Conservation (phyloP, 139 green algal species). For the Bryopsis sp. region DNA sequence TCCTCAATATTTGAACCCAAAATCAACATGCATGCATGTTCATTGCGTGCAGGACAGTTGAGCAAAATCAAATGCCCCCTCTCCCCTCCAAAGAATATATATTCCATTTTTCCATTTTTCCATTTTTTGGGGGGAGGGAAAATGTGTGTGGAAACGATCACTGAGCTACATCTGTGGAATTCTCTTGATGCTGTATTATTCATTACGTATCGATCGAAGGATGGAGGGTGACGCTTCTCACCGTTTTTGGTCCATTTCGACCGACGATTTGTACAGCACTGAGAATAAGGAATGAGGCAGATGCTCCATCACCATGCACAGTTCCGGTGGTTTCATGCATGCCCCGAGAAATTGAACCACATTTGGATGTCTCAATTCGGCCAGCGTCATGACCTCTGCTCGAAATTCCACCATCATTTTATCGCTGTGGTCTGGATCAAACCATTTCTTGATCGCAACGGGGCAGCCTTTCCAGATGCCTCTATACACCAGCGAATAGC, state of each 20-base stretch:
- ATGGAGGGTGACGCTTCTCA: background rate
- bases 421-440: conserved; percentile 44
- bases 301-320: conserved; percentile 57
- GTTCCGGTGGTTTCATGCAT: conserved; percentile 36
- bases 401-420: conserved; percentile 47
- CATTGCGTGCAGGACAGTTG: too few species aligned
- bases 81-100: background rate
- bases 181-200: too few species aligned
- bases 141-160: too few species aligned
- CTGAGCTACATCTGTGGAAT: too few species aligned
- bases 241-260: conserved; percentile 43
- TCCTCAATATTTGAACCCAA: too few species aligned
- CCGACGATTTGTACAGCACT: conserved; percentile 37
- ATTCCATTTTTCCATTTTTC: too few species aligned
- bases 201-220: too few species aligned
- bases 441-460: conserved; percentile 63
- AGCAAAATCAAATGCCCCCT: too few species aligned
- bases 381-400: conserved; percentile 51
- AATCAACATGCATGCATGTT: too few species aligned
- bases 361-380: conserved; percentile 52
- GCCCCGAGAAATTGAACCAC: conserved; percentile 54
- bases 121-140: too few species aligned
- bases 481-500: conserved; percentile 49
- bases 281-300: conserved; percentile 43
- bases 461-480: conserved; percentile 25